These are phyloP conservation scores for Fusarium nygamai DNA, from an alignment of 2,329 filamentous ascomycete genomes.

Conservation along the genomic window DNA sequence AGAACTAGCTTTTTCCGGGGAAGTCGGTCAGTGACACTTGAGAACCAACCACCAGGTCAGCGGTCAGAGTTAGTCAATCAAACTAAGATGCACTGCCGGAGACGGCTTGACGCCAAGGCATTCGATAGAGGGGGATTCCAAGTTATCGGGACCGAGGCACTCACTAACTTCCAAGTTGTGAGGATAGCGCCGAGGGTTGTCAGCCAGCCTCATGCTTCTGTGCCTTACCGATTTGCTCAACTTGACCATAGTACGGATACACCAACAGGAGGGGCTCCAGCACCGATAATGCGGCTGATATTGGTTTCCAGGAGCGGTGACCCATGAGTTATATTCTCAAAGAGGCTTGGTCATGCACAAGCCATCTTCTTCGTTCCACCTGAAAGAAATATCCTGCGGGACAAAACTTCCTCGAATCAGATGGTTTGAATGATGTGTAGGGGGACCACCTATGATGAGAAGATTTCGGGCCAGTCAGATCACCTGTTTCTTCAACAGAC, in stretches of 20 bases:
- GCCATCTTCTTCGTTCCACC: background rate
- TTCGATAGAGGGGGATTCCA: slow-evolving; percentile 1
- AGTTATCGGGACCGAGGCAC: slow-evolving; percentile 17
- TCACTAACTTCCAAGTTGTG: slow-evolving; percentile 2
- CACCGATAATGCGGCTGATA: slow-evolving; percentile 15
- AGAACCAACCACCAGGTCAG: slow-evolving; percentile 6
- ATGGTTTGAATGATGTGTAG: background rate
- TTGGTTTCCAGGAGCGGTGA: slow-evolving; percentile 5
- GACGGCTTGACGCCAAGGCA: slow-evolving; percentile 8
- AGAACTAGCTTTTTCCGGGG: slow-evolving; percentile 1
- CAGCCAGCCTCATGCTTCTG: slow-evolving; percentile 31
- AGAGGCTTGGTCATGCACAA: slow-evolving; percentile 29
- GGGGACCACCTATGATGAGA: background rate
- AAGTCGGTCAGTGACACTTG: background rate
- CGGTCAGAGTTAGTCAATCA: background rate
- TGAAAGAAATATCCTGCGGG: background rate
- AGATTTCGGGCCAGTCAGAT: background rate
- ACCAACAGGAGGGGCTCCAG: background rate
- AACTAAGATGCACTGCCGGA: slow-evolving; percentile 4
- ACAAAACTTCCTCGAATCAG: slow-evolving; percentile 11
- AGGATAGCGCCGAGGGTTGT: slow-evolving; percentile 7
- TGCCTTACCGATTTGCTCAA: slow-evolving; percentile 17
- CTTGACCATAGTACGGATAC: background rate
- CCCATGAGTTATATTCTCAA: slow-evolving; percentile 12
- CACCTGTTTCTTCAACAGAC: background rate